Evolutionary conservation across 257 asterid species (phyloP).

Genomic region (Oldenlandia corymbosa): DNA sequence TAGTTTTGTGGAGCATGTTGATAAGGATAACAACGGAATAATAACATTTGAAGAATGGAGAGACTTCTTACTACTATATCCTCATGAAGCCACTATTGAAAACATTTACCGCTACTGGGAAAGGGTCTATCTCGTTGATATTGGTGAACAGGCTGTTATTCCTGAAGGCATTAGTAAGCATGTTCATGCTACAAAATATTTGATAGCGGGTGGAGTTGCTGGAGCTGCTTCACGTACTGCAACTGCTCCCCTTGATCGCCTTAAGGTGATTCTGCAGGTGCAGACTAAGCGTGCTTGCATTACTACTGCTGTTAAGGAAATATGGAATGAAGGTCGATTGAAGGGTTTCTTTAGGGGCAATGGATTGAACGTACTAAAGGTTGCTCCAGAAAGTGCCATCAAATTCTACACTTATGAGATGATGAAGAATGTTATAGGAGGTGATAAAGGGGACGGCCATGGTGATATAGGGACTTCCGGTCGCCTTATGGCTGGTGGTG

Average conservation of each 20-base stretch:
- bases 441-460: constrained; percentile 30
- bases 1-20: constrained; percentile 91
- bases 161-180: constrained; percentile 95
- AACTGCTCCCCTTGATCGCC: constrained; percentile 94
- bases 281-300: constrained; percentile 74
- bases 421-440: constrained; percentile 62
- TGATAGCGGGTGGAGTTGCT: constrained; percentile 96
- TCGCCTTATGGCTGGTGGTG: constrained; percentile 74
- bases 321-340: constrained; percentile 72
- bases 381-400: constrained; percentile 99
- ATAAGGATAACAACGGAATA: constrained; percentile 88
- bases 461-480: constrained; percentile 71
- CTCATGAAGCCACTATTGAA: constrained; percentile 91
- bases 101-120: constrained; percentile 91
- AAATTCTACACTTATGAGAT: constrained; percentile 79
- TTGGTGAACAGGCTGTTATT: constrained; percentile 89
- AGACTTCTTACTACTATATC: constrained; percentile 86
- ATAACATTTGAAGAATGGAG: constrained; percentile 99
- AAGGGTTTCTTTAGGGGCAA: constrained; percentile 85
- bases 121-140: constrained; percentile 87
- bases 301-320: constrained; percentile 48
- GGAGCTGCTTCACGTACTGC: constrained; percentile 96
- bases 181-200: constrained; percentile 68
- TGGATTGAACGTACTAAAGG: constrained; percentile 85
- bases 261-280: constrained; percentile 84